Percentiles rank a stretch among this genome's conserved stretches.
phyloP scores from a whole-genome alignment of 352 stramenopile genomes.

The Phytopythium chamaehyphon region DNA sequence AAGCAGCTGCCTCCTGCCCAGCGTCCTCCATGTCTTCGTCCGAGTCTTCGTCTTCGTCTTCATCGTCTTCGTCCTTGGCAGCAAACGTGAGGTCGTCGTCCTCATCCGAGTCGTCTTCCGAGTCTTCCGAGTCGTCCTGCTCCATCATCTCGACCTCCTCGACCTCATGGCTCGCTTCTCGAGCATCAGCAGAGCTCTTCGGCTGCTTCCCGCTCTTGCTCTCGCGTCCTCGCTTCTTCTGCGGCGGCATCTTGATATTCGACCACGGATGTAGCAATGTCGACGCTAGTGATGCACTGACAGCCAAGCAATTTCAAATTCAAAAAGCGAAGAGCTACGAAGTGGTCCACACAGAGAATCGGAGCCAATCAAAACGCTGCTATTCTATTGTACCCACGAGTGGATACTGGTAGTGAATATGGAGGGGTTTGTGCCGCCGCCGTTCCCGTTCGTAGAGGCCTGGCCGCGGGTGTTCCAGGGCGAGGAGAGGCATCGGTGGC shows the following conservation, averaged over 20 bases:
- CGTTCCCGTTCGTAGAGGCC: constrained; percentile 71
- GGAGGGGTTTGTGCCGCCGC: constrained; percentile 56
- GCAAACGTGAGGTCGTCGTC: constrained; percentile 64
- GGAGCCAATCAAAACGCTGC: no score
- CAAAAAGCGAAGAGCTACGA: no score
- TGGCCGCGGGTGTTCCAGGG: constrained; percentile 50
- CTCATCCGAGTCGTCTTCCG: constrained; percentile 30
- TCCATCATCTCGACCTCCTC: constrained; percentile 46
- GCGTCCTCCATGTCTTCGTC: constrained; percentile 58
- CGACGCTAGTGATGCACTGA: neutral
- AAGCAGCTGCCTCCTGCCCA: constrained; percentile 26
- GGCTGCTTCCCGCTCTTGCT: constrained; percentile 9
- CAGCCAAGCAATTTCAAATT: no score
- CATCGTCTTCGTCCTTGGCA: constrained; percentile 19
- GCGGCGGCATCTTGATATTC: constrained; percentile 14
- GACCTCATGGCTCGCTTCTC: constrained; percentile 1
- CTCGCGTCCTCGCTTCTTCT: constrained; percentile 33
- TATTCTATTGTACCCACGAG: no score
- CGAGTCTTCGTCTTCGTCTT: constrained; percentile 39
- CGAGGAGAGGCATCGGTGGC: constrained; percentile 34
- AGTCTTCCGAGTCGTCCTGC: constrained; percentile 31
- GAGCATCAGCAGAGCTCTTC: constrained; percentile 2
- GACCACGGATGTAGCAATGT: neutral
- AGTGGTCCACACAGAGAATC: neutral
- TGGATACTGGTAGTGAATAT: no score